A percentile compares a stretch with the other conserved stretches of the same genome.
These are phyloP conservation scores for Phytophthora citrophthora DNA, from an alignment of 352 stramenopile genomes.

Conservation along the genomic window DNA sequence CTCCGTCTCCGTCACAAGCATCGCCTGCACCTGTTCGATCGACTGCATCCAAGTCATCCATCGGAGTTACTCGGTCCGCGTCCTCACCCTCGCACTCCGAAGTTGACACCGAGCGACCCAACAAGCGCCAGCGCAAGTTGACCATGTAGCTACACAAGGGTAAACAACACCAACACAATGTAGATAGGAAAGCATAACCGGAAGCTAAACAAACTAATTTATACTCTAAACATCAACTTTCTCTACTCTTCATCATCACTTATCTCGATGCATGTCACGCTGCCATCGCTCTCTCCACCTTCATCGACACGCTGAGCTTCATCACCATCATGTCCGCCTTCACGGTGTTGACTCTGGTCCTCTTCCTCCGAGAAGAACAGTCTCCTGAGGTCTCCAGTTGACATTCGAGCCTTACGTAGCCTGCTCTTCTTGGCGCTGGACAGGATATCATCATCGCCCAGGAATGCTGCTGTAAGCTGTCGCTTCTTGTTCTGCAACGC, in stretches of 20 bases:
- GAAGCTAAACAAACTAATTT: slow-evolving; percentile 38
- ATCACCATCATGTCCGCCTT: background rate
- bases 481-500: slow-evolving; percentile 90
- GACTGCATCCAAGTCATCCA: slow-evolving; percentile 22
- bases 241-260: slow-evolving; percentile 24
- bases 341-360: slow-evolving; percentile 5
- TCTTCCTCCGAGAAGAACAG: slow-evolving; percentile 55
- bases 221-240: slow-evolving; percentile 26
- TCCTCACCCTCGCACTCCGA: slow-evolving; percentile 34
- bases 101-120: slow-evolving; percentile 22
- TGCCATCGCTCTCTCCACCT: slow-evolving; percentile 21
- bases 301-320: background rate
- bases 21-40: slow-evolving; percentile 19
- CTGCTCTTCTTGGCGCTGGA: slow-evolving; percentile 30
- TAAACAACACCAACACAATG: slow-evolving; percentile 23
- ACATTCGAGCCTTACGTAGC: slow-evolving; percentile 39
- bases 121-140: slow-evolving; percentile 40
- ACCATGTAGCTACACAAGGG: slow-evolving; percentile 36
- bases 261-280: slow-evolving; percentile 41
- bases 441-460: slow-evolving; percentile 53
- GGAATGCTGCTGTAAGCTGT: slow-evolving; percentile 72
- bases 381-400: slow-evolving; percentile 48
- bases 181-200: slow-evolving; percentile 28
- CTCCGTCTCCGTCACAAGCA: slow-evolving; percentile 37
- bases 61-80: slow-evolving; percentile 34